phyloP scores from a whole-genome alignment of 2,329 filamentous ascomycete species.

The Verticillium longisporum region DNA sequence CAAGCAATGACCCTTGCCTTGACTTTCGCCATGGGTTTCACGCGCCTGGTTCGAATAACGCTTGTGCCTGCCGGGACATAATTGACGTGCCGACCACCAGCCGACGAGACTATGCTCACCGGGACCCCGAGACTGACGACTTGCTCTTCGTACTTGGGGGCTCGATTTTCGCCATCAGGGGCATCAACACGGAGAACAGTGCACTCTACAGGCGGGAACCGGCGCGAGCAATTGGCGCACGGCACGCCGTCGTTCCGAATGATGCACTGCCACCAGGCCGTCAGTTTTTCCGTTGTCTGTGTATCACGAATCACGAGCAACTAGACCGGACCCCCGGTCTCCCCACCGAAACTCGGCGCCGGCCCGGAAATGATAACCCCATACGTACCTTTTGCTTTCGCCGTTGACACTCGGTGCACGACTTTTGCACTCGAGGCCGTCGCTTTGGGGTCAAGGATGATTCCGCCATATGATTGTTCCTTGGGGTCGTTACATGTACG shows the following conservation, averaged over 20 bases:
- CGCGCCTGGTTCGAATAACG: not conserved
- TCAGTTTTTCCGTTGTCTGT: not conserved
- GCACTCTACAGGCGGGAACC: slow-evolving; percentile 12
- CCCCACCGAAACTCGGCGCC: not conserved
- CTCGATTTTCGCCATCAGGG: not conserved
- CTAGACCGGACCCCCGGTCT: not conserved
- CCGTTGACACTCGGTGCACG: slow-evolving; percentile 12
- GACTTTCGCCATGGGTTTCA: not conserved
- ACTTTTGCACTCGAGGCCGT: slow-evolving; percentile 10
- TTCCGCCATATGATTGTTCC: not conserved
- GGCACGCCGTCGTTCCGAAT: slow-evolving; percentile 4
- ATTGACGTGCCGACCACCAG: not conserved
- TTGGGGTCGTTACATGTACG: not conserved
- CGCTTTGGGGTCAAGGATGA: slow-evolving; percentile 1
- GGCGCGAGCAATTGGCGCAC: slow-evolving; percentile 12
- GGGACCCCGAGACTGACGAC: slow-evolving; percentile 8
- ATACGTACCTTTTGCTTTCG: slow-evolving; percentile 12
- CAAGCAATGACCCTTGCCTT: not conserved
- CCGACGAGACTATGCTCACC: not conserved
- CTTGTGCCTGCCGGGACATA: not conserved
- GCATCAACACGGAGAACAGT: slow-evolving; percentile 4
- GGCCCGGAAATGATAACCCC: not conserved
- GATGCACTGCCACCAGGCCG: slow-evolving; percentile 7
- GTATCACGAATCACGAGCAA: not conserved
- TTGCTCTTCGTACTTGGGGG: slow-evolving; percentile 4